Evolutionary conservation across 192 early-diverging fungal species (phyloP), one percentile per base, ranked within the genome.

Genomic region (Umbelopsis sp.): DNA sequence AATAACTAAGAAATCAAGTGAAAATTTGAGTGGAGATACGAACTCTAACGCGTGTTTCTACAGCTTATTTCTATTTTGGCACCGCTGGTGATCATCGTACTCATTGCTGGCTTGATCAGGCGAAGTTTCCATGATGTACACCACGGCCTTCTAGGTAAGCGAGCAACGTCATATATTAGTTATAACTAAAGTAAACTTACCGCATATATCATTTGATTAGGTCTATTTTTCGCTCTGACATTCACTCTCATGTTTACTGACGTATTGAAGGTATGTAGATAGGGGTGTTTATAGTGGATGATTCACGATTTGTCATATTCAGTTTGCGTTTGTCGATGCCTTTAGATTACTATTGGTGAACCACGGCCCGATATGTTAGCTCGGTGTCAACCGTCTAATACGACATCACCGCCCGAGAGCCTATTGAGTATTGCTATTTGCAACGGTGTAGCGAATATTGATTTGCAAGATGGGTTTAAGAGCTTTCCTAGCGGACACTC

Each of bases 401-500:
- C 77, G 14, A 34, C 65, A 7, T 81, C 91, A 73, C 90, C 89
- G 0, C 45, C 66, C n/a, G 77, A 84, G 45, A 85, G 88, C 25
- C 74, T 93, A 24, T 82, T 87, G 16, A 88, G 81, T 34, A 80
- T 82, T 2, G 72, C 73, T 1, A 82, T 93, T 21, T 93, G 92
- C 70, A 83, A 82, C 9, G 82, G 79, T 45, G 79, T 83, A 1
- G 81, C 87, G 49, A 25, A 80, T 21, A 49, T 44, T 31, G 36
- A 87, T 0, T 79, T 97, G 45, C 65, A 54, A 56, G 92, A 96
- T 68, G 95, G 94, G 14, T 90, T 93, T 74, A 92, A 91, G 81
- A 91, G 88, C 70, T 98, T 97, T 75, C 92, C 92, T 11, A 92
- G 90, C 6, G 97, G 97, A 7, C 97, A 98, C 77, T 85, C 97